Conservation (phyloP, 2,329 filamentous ascomycete species). For the Aspergillus unguis region DNA sequence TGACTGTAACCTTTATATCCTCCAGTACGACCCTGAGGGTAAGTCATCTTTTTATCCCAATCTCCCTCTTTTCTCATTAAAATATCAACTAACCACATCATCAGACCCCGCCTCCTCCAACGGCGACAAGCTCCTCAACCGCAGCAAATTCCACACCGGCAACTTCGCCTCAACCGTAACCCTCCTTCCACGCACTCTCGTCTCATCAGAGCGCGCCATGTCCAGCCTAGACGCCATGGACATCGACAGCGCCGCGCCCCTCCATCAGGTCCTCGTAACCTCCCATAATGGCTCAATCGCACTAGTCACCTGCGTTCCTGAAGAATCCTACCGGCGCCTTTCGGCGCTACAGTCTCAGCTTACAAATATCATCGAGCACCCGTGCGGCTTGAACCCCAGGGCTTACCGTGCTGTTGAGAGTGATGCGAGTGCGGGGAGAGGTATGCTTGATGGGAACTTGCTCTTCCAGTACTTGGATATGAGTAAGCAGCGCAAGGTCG, state of each 20-base stretch:
- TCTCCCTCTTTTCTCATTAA: not conserved
- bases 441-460: constrained; percentile 74
- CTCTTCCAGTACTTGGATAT: constrained; percentile 73
- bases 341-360: constrained; percentile 78
- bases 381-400: constrained; percentile 78
- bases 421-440: constrained; percentile 52
- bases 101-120: constrained; percentile 88
- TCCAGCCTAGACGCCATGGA: constrained; percentile 40
- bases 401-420: constrained; percentile 64
- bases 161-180: constrained; percentile 72
- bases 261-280: constrained; percentile 63
- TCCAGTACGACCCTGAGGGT: constrained; percentile 96
- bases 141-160: constrained; percentile 82
- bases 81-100: not conserved
- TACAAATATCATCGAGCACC: constrained; percentile 68
- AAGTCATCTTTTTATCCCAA: constrained; percentile 38
- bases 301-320: constrained; percentile 71
- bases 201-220: constrained; percentile 39
- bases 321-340: constrained; percentile 78
- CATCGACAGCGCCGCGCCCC: constrained; percentile 31
- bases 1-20: constrained; percentile 78
- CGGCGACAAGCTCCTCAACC: constrained; percentile 80
- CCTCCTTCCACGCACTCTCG: constrained; percentile 67
- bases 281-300: constrained; percentile 73
- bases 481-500: constrained; percentile 65